A percentile compares a stretch with the other conserved stretches of the same genome.
phyloP scores from a whole-genome alignment of 805 yeast species.

The Huiozyma sinensis region DNA sequence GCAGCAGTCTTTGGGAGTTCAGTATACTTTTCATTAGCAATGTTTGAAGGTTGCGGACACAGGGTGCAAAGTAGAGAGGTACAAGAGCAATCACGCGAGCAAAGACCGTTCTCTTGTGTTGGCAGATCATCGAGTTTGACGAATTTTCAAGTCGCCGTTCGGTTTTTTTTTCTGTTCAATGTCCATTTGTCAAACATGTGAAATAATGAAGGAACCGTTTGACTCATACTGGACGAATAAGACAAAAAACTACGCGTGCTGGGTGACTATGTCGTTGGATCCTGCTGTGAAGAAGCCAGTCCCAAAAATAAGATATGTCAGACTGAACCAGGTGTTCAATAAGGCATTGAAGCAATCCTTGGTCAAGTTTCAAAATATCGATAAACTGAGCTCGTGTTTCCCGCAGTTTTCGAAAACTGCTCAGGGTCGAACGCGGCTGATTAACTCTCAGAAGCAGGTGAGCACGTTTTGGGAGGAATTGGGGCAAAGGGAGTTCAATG shows the following conservation, averaged over 20 bases:
- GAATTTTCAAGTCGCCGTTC: too few species aligned
- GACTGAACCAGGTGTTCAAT: conserved; percentile 40
- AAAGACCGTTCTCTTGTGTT: too few species aligned
- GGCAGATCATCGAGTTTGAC: too few species aligned
- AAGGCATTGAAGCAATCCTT: conserved; percentile 47
- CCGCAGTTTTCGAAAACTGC: conserved; percentile 39
- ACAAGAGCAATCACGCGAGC: too few species aligned
- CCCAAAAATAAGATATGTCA: conserved; percentile 34
- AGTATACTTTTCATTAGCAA: conserved; percentile 14
- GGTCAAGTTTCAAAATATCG: conserved; percentile 36
- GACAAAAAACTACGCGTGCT: too few species aligned
- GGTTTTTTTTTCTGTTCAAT: too few species aligned
- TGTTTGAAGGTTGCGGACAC: neutral
- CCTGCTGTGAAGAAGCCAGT: neutral
- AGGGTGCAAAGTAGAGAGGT: too few species aligned
- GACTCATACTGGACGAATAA: too few species aligned
- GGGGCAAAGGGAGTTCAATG: conserved; percentile 42
- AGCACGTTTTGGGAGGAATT: conserved; percentile 40
- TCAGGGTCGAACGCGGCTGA: conserved; percentile 37
- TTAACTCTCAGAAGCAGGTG: conserved; percentile 42
- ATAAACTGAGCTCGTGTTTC: conserved; percentile 43
- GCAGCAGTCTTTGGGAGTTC: conserved; percentile 21
- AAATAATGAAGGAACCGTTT: too few species aligned
- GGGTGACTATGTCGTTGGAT: too few species aligned
- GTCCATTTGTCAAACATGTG: too few species aligned